Conservation (phyloP, 2,329 filamentous ascomycete species). For the Pezicula radicicola region DNA sequence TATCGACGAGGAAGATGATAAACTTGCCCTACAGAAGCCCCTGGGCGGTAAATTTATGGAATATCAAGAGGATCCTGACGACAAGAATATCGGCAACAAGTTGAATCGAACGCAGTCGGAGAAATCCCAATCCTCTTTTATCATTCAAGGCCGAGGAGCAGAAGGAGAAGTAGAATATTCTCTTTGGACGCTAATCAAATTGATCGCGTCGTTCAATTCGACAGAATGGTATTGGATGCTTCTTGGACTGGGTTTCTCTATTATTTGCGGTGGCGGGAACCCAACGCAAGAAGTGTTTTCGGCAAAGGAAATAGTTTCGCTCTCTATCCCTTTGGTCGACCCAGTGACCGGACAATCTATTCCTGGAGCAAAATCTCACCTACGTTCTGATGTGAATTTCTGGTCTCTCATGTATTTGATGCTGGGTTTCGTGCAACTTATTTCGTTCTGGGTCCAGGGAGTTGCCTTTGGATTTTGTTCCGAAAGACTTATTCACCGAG, state of each 20-base stretch:
- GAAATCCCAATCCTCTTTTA: constrained; percentile 66
- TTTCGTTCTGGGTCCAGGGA: constrained; percentile 68
- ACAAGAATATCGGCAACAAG: constrained; percentile 53
- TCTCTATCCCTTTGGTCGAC: constrained; percentile 47
- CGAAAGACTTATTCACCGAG: constrained; percentile 78
- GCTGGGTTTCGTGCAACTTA: constrained; percentile 70
- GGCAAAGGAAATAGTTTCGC: constrained; percentile 76
- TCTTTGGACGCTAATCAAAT: constrained; percentile 72
- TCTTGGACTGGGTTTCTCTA: constrained; percentile 67
- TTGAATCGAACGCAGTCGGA: constrained; percentile 52
- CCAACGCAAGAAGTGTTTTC: constrained; percentile 79
- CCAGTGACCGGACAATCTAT: constrained; percentile 10
- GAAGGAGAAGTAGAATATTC: constrained; percentile 59
- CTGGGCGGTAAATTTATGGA: constrained; percentile 34
- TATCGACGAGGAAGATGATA: constrained; percentile 47
- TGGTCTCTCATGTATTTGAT: constrained; percentile 89
- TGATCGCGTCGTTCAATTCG: constrained; percentile 78
- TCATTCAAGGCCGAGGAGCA: constrained; percentile 52
- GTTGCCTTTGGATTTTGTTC: constrained; percentile 79
- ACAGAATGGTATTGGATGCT: constrained; percentile 70
- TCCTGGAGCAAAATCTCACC: constrained; percentile 27
- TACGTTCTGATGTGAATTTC: constrained; percentile 73
- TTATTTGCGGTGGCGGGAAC: constrained; percentile 79
- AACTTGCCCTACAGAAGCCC: constrained; percentile 46
- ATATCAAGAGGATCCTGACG: constrained; percentile 52